Evolutionary conservation across 768 basidiomycete species (phyloP).

Genomic region (Boletus sensibilis): DNA sequence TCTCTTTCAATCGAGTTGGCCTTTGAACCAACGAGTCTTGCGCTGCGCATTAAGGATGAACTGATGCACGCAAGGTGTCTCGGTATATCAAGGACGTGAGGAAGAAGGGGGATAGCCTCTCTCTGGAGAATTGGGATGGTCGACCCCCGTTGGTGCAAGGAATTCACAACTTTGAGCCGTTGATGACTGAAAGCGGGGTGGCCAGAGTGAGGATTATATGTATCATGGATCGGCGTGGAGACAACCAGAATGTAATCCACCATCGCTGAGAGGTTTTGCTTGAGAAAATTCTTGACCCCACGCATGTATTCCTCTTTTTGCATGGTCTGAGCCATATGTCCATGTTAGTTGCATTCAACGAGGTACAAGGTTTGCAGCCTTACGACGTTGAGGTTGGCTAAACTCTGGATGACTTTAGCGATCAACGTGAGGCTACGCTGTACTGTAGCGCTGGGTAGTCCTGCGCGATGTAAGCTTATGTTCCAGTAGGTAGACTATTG

Average conservation of each 20-base stretch:
- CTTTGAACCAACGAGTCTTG: constrained; percentile 43
- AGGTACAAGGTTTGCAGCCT: constrained; percentile 24
- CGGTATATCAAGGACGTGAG: constrained; percentile 75
- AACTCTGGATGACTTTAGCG: constrained; percentile 85
- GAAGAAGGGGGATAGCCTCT: constrained; percentile 71
- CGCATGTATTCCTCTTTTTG: constrained; percentile 85
- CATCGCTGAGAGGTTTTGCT: constrained; percentile 65
- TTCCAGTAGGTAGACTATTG: not conserved
- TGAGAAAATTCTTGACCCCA: constrained; percentile 71
- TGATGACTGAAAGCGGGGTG: constrained; percentile 44
- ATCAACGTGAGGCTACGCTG: constrained; percentile 82
- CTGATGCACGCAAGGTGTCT: constrained; percentile 75
- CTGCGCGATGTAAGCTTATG: constrained; percentile 38
- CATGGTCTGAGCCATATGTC: constrained; percentile 40
- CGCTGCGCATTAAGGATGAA: constrained; percentile 69
- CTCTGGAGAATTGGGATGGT: constrained; percentile 57
- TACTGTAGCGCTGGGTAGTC: constrained; percentile 62
- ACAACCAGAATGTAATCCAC: constrained; percentile 73
- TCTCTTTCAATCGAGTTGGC: constrained; percentile 33
- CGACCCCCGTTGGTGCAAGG: constrained; percentile 55
- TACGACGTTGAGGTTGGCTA: constrained; percentile 81
- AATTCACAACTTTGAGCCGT: constrained; percentile 51
- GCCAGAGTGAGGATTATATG: constrained; percentile 28
- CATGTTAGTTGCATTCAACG: constrained; percentile 1
- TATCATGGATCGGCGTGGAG: constrained; percentile 50